Conservation (phyloP, 169 alveolate species). For the Plasmodium reichenowi region DNA sequence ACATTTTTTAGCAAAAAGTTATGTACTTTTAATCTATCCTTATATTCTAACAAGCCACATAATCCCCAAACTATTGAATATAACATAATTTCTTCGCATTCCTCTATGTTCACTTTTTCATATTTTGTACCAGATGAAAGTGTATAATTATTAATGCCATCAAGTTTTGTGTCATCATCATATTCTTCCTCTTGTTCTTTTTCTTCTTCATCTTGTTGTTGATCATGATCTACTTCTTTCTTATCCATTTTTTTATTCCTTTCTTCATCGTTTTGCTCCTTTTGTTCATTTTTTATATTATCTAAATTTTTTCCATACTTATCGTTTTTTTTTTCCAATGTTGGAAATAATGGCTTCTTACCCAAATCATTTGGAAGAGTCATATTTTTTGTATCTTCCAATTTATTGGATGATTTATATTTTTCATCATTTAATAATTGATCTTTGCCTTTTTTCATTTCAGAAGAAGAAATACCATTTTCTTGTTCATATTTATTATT, state of each 20-base stretch:
- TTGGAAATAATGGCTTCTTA: slow-evolving; percentile 16
- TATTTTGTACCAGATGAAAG: slow-evolving; percentile 25
- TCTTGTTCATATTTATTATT: slow-evolving; percentile 7
- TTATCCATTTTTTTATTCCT: slow-evolving; percentile 3
- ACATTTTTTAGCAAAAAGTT: slow-evolving; percentile 62
- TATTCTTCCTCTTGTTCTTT: slow-evolving; percentile 10
- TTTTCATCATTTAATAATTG: slow-evolving; percentile 10
- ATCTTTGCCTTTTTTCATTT: slow-evolving; percentile 33
- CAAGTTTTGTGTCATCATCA: slow-evolving; percentile 45
- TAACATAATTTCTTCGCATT: slow-evolving; percentile 76
- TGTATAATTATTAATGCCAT: slow-evolving; percentile 6
- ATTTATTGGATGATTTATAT: not conserved
- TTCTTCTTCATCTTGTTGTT: not conserved
- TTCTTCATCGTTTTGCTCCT: slow-evolving; percentile 25
- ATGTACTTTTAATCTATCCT: slow-evolving; percentile 58
- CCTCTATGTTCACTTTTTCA: slow-evolving; percentile 64
- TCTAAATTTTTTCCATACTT: too few relatives aligned
- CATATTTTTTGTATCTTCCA: slow-evolving; percentile 16
- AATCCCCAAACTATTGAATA: slow-evolving; percentile 72
- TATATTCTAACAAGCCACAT: slow-evolving; percentile 66
- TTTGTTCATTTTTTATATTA: not conserved
- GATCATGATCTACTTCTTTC: not conserved
- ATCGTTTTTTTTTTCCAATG: slow-evolving; percentile 21
- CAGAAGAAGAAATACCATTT: slow-evolving; percentile 1
- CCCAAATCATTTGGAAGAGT: not conserved